phyloP scores from a whole-genome alignment of 2,329 filamentous ascomycete genomes.

The Xylariaceae sp. region DNA sequence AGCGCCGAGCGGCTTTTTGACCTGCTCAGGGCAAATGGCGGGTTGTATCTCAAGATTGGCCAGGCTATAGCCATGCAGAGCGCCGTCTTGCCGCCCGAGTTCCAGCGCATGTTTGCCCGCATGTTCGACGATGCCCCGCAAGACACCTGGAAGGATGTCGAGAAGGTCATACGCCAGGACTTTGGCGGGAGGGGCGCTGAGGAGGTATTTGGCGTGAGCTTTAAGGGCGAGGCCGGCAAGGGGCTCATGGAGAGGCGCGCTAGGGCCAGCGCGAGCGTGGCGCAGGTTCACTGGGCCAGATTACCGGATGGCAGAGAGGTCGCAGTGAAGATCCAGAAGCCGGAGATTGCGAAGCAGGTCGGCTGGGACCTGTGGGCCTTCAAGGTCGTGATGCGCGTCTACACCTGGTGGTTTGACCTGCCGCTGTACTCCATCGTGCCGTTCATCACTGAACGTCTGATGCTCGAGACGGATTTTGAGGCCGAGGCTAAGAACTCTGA shows the following conservation, averaged over 20 bases:
- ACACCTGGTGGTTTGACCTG: conserved; percentile 87
- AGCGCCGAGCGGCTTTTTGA: conserved; percentile 81
- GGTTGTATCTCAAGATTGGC: conserved; percentile 93
- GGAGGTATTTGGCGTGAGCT: conserved; percentile 89
- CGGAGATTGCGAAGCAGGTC: conserved; percentile 86
- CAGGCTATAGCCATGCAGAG: conserved; percentile 99
- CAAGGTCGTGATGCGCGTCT: conserved; percentile 77
- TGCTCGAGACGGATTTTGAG: conserved; percentile 89
- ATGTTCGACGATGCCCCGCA: conserved; percentile 99
- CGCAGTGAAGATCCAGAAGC: conserved; percentile 94
- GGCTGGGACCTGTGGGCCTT: conserved; percentile 96
- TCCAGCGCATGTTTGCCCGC: conserved; percentile 89
- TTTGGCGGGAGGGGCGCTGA: conserved; percentile 80
- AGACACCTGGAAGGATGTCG: conserved; percentile 80
- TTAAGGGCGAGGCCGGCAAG: conserved; percentile 64
- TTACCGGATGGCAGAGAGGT: conserved; percentile 84
- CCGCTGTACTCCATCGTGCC: conserved; percentile 87
- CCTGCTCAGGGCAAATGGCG: conserved; percentile 79
- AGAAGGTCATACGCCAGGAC: conserved; percentile 80
- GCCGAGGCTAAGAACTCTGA: conserved; percentile 88
- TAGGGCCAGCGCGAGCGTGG: conserved; percentile 81
- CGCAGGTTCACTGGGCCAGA: conserved; percentile 93
- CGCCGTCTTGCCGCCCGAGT: conserved; percentile 86
- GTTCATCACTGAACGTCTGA: conserved; percentile 86
- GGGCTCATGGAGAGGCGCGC: conserved; percentile 59